Percentiles rank a stretch among this genome's conserved stretches.
These are phyloP conservation scores for barley (Hordeum vulgare) DNA, from an alignment of 176 grass and related monocot species.

Conservation along the genomic window MorexV3_pseudomolecules_assembly NC_058524.1:30185808-30186307, in stretches of 20 bases:
- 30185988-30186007: slow-evolving; percentile 43
- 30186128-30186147: too few species aligned
- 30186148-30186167: too few species aligned
- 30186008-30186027: slow-evolving; percentile 88
- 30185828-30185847: slow-evolving; percentile 58
- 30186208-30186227: too few species aligned
- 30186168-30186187: too few species aligned
- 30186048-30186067: slow-evolving; percentile 84
- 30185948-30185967: too few species aligned
- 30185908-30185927: neutral
- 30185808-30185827: slow-evolving; percentile 30
- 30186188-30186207: too few species aligned
- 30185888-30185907: neutral
- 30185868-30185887: slow-evolving; percentile 72
- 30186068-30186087: slow-evolving; percentile 87
- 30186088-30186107: slow-evolving; percentile 54
- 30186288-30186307: too few species aligned
- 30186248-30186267: too few species aligned
- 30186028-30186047: slow-evolving; percentile 90
- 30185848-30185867: slow-evolving; percentile 72
- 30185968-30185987: too few species aligned
- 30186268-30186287: too few species aligned
- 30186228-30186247: too few species aligned
- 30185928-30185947: neutral
- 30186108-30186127: slow-evolving; percentile 76